Conservation (phyloP, 2,329 filamentous ascomycete genomes). For the Neofusicoccum umdonicola region DNA sequence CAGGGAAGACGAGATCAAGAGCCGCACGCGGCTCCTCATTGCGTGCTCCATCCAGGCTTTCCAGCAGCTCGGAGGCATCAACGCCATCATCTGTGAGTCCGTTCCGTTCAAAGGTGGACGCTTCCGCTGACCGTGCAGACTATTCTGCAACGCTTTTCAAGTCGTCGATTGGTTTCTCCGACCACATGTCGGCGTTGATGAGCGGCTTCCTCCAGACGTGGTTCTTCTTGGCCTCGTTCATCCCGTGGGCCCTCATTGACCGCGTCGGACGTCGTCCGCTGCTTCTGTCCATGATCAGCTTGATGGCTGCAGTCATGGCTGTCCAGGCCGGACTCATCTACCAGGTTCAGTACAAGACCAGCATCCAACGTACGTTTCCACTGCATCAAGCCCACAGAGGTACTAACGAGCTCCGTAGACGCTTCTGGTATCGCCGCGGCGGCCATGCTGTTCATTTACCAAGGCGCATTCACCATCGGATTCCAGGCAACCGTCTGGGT, state of each 20-base stretch:
- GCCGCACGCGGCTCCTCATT: constrained; percentile 29
- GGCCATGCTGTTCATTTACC: constrained; percentile 47
- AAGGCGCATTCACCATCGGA: constrained; percentile 43
- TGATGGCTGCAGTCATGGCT: constrained; percentile 38
- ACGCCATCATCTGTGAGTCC: constrained; percentile 43
- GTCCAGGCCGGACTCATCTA: constrained; percentile 43
- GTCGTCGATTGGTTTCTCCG: constrained; percentile 42
- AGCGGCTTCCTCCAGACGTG: constrained; percentile 54
- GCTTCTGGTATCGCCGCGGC: constrained; percentile 38
- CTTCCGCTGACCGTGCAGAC: constrained; percentile 22
- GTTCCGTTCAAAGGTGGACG: too few species aligned
- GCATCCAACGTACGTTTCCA: constrained; percentile 22
- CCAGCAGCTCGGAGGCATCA: constrained; percentile 52
- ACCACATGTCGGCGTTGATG: constrained; percentile 50
- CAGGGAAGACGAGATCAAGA: constrained; percentile 34
- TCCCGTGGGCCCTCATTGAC: constrained; percentile 50
- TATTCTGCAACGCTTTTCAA: constrained; percentile 50
- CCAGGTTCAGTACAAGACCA: constrained; percentile 38
- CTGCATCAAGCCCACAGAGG: too few species aligned
- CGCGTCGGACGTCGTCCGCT: constrained; percentile 47
- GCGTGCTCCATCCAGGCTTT: constrained; percentile 30
- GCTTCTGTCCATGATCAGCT: constrained; percentile 42
- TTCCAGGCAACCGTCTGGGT: constrained; percentile 47
- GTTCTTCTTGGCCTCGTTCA: constrained; percentile 42
- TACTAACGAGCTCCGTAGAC: constrained; percentile 13